phyloP scores from a whole-genome alignment of 192 early-diverging fungal species.

The Backusella mclennaniae region DNA sequence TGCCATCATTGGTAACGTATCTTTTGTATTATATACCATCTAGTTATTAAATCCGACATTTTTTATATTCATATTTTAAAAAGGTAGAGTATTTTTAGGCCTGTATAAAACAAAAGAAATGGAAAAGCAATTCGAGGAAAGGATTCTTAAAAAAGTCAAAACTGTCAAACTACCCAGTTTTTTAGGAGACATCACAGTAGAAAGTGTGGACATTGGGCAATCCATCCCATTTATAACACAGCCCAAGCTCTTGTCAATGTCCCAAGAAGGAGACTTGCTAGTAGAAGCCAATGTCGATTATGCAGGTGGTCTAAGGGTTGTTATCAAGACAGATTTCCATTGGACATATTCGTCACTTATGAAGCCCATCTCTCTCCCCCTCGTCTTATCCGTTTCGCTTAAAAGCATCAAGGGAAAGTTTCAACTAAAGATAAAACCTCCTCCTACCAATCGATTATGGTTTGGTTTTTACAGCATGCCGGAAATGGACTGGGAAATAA shows the following conservation, averaged over 20 bases:
- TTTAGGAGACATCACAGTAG: constrained; percentile 77
- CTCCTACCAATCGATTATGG: constrained; percentile 84
- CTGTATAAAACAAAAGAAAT: constrained; percentile 58
- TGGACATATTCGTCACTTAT: constrained; percentile 55
- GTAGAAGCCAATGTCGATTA: constrained; percentile 79
- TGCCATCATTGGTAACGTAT: constrained; percentile 57
- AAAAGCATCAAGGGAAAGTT: constrained; percentile 71
- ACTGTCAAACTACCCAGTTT: constrained; percentile 64
- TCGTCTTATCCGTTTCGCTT: constrained; percentile 76
- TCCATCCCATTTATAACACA: constrained; percentile 75
- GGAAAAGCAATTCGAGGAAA: constrained; percentile 21
- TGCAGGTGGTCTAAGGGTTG: constrained; percentile 51
- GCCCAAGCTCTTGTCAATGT: constrained; percentile 69
- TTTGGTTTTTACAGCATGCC: constrained; percentile 82
- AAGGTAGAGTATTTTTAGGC: constrained; percentile 72
- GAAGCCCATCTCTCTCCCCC: constrained; percentile 66
- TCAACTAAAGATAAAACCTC: constrained; percentile 74
- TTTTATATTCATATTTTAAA: too few species aligned
- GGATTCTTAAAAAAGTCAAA: constrained; percentile 59
- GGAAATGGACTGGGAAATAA: constrained; percentile 66
- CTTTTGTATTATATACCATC: too few species aligned
- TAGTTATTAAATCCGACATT: too few species aligned
- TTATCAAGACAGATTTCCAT: constrained; percentile 68
- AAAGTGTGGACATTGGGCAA: constrained; percentile 75
- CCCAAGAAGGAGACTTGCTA: constrained; percentile 69